phyloP scores from a whole-genome alignment of 306 rosid species.

The Prinsepia uniflora region DNA sequence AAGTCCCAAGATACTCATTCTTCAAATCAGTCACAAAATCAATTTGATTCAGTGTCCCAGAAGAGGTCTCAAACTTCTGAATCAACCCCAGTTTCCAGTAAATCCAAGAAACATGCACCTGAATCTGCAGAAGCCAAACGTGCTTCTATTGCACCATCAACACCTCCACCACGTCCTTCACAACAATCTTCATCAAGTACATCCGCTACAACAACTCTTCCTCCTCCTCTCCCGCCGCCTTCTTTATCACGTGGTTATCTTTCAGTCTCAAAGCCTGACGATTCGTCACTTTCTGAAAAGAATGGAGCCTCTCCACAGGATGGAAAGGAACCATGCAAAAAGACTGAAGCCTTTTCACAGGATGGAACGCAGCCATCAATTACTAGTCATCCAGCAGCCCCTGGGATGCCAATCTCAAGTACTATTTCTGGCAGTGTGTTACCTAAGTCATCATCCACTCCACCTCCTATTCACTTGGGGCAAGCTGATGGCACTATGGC shows the following conservation, averaged over 20 bases:
- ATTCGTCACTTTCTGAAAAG: conserved; percentile 24
- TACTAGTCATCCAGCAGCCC: conserved; percentile 20
- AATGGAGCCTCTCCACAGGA: conserved; percentile 27
- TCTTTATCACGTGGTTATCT: conserved; percentile 25
- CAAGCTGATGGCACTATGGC: conserved; percentile 26
- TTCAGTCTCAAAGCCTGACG: conserved; percentile 24
- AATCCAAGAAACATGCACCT: conserved; percentile 18
- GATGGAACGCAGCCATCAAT: conserved; percentile 37
- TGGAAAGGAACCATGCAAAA: conserved; percentile 20
- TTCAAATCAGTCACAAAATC: conserved; percentile 22
- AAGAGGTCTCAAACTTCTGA: conserved; percentile 28
- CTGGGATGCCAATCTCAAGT: conserved; percentile 34
- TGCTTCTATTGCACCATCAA: conserved; percentile 38
- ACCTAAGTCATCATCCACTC: conserved; percentile 10
- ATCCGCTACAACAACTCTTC: conserved; percentile 25
- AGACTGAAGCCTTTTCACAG: conserved; percentile 25
- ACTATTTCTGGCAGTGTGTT: conserved; percentile 20
- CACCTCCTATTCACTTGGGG: conserved; percentile 19
- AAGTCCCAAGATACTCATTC: conserved; percentile 18
- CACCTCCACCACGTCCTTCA: conserved; percentile 38
- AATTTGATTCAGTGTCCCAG: conserved; percentile 16
- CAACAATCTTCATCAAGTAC: conserved; percentile 19
- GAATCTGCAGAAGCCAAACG: conserved; percentile 29
- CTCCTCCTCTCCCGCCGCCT: conserved; percentile 32
- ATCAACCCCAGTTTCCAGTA: conserved; percentile 23